Evolutionary conservation across 208 protist genomes (phyloP), one percentile per base, ranked within the genome.

Genomic region (Trypanosoma conorhini): DNA sequence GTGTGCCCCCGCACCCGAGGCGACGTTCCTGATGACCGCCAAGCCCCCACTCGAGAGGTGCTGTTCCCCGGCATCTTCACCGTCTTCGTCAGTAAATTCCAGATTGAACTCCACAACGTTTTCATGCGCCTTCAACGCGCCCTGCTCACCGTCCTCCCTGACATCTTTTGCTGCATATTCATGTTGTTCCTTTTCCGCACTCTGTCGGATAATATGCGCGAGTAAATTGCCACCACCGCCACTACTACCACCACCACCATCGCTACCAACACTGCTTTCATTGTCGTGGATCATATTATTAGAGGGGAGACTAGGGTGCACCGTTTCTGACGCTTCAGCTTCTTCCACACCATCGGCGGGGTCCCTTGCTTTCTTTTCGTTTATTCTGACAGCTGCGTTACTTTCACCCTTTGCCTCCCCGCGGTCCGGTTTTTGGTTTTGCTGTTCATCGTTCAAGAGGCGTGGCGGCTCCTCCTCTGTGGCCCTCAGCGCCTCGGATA

Each of bases 91-190:
- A 28, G 64, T 38, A 51, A 70, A 52, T 24, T 51, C 52, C 35
- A 60, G 5, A 26, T 70, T 55, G 46, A 40, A 48, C 28, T 60
- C 35, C 22, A 70, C 22, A 51, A 60, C 38, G 54, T 70, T 70
- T 42, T 46, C 38, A 15, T 22, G 54, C 19, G 63, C 13, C 17
- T 57, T 51, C 38, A 59, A 15, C 4, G 7, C 21, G 19, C 7
- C 26, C 0, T 40, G 0, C 40, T 12, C 12, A 9, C 52, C 28
- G 24, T 24, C 24, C 30, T 38, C 17, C 38, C 2, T 1, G 33
- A 12, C 12, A n/a, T 30, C 15, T 30, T 17, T 15, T 3, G 1
- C 28, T 22, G 21, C 21, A 38, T 3, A 4, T 13, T 51, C 54
- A 26, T 70, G 35, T 19, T 42, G 52, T 40, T 60, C 35, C 40